Base-by-base conservation (phyloP, 2,329 filamentous ascomycete species). In the Curvularia verruculosa region DNA sequence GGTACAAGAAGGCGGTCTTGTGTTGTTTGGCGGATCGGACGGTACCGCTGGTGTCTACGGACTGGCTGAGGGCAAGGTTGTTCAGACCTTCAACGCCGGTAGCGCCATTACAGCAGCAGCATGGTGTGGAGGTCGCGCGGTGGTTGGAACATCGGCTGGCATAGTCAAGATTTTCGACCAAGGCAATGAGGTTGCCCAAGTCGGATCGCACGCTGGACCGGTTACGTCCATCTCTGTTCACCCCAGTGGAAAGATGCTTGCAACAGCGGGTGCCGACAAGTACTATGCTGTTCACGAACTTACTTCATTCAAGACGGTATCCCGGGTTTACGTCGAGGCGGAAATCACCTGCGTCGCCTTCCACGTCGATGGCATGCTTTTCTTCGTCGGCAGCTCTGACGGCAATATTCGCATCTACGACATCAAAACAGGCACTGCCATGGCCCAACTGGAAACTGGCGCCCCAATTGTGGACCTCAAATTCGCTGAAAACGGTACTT, bases 401-500 rank as follows among this genome's bases (percentile, higher is more conserved):
- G 92, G 92, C 43, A 87, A 92, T 56, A 89, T 99, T 75, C 91
- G 93, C 75, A 85, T 99, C 51, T 98, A 90, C 78, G 90, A 96
- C 77, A 89, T 92, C 65, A 93, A 90, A 76, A 90, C 86, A 0
- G 89, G 92, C 36, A 85, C 88, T 58, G 84, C 87, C 64, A 91
- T 91, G 26, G 91, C 91, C 26, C 87, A 85, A 53, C 96, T 96
- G 76, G 80, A 82, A 7, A 77, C 82, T 58, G 73, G 77, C 23
- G 86, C 87, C 0, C 87, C 92, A 0, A 84, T 97, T 3, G 86
- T 90, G 67, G 85, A 87, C 10, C 80, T 99, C 39, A 83, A 85
- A 56, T 99, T 99, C 78, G 97, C 93, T 0, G 95, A 99, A 77
- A 99, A 99, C 68, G 95, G 95, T 23, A 96, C 91, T 69, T 98